Evolutionary conservation across 2,329 filamentous ascomycete genomes (phyloP), one percentile per base, ranked within the genome.

Genomic region (Cladophialophora immunda): DNA sequence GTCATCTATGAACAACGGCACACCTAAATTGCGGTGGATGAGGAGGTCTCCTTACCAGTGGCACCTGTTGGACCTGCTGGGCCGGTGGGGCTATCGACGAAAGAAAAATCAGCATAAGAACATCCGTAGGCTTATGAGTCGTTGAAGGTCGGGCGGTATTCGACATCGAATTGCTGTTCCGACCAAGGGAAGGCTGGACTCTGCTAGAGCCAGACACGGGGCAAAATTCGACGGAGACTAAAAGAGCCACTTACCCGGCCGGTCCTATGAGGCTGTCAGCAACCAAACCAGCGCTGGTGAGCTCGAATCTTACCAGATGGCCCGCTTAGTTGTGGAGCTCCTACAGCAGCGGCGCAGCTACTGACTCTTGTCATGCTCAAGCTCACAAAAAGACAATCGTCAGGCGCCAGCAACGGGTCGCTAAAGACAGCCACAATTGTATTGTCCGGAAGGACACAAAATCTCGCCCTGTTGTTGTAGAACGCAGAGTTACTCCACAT

Each of bases 401-500:
- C 1, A 4, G 71, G 71, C 19, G 69, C 67, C 34, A 58, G 58
- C 15, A 41, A 59, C 5, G 63, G 65, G 27, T 71, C 38, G 30
- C 11, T 53, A 53, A 73, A 72, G 9, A 71, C 67, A 7, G 69
- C 68, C 38, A 73, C 50, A n/a, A 73, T 62, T 15, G 52, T 66
- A 47, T 68, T 66, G 30, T 70, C 64, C 3, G 68, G 57, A 5
- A 68, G 61, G 32, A 73, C 53, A 56, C 70, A 73, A 29, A 70
- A 73, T 17, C 62, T 55, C 8, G 70, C 71, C 41, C 63, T 56
- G 45, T 68, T 65, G 27, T 72, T 72, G 58, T 56, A 69, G 54
- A 72, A 73, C 1, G 32, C 34, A n/a, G 64, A 25, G 45, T 71
- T 72, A 6, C 41, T 65, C 71, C 71, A 73, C 32, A 69, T 47